Evolutionary conservation across 208 protist genomes (phyloP).

Genomic region (Wallacemonas sp.): DNA sequence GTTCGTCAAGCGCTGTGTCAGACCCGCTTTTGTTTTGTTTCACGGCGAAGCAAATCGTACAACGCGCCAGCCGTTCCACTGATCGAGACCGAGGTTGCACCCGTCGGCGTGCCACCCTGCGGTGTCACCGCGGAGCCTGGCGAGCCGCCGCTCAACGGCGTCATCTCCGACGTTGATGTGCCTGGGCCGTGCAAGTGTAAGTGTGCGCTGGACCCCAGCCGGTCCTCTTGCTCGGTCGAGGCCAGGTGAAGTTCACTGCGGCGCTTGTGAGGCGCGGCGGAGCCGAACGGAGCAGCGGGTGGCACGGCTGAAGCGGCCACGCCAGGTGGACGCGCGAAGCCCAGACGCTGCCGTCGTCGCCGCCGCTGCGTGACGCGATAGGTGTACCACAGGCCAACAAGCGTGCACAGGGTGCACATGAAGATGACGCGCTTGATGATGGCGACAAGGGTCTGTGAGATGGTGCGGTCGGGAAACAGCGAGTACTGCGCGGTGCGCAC

Average conservation of each 20-base stretch:
- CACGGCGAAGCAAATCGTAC: background rate
- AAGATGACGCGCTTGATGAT: slow-evolving; percentile 14
- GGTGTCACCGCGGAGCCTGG: background rate
- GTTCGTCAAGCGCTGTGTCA: slow-evolving; percentile 8
- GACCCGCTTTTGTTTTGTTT: slow-evolving; percentile 11
- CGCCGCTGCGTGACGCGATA: background rate
- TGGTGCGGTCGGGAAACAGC: slow-evolving; percentile 24
- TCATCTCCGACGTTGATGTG: background rate
- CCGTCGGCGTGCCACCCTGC: background rate
- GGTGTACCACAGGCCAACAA: background rate
- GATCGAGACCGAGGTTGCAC: slow-evolving; percentile 4
- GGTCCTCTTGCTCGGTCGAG: background rate
- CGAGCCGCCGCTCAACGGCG: background rate
- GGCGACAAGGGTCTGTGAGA: slow-evolving; percentile 27
- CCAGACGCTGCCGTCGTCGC: background rate
- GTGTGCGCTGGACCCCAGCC: background rate
- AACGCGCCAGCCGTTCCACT: slow-evolving; percentile 7
- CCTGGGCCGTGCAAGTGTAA: background rate
- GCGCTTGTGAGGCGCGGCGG: background rate
- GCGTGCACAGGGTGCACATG: background rate
- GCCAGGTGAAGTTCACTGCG: background rate
- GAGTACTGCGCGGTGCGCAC: slow-evolving; percentile 31
- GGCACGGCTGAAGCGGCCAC: too few relatives aligned
- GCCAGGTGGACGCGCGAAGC: too few relatives aligned
- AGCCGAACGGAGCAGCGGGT: too few relatives aligned